phyloP scores from a whole-genome alignment of 495 filamentous ascomycete genomes.

The Xylaria telfairii region DNA sequence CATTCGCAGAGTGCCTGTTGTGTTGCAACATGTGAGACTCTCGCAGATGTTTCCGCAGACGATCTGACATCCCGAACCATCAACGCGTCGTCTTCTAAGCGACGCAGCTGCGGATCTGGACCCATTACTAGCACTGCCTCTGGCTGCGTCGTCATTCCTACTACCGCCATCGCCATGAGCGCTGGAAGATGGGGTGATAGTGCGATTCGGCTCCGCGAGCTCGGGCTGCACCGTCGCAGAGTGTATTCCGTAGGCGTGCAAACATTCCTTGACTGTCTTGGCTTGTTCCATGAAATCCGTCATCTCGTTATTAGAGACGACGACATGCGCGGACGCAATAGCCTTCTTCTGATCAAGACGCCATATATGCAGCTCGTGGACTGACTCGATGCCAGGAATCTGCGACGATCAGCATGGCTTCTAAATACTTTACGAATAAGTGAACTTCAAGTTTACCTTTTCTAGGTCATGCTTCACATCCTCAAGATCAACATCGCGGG shows the following conservation, averaged over 20 bases:
- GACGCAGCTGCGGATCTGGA: slow-evolving; percentile 27
- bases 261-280: slow-evolving; percentile 74
- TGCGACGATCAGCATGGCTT: slow-evolving; percentile 28
- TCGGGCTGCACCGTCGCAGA: slow-evolving; percentile 92
- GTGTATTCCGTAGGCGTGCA: slow-evolving; percentile 93
- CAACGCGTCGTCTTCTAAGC: slow-evolving; percentile 37
- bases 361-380: slow-evolving; percentile 95
- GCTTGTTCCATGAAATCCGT: slow-evolving; percentile 82
- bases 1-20: slow-evolving; percentile 29
- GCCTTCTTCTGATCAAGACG: slow-evolving; percentile 88
- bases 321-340: slow-evolving; percentile 84
- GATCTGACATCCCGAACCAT: slow-evolving; percentile 36
- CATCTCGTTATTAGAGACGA: slow-evolving; percentile 65
- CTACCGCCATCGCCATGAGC: neutral
- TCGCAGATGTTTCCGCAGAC: slow-evolving; percentile 43
- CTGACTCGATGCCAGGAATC: slow-evolving; percentile 78
- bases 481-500: slow-evolving; percentile 74
- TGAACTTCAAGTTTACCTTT: slow-evolving; percentile 41
- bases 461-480: slow-evolving; percentile 90
- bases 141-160: slow-evolving; percentile 1
- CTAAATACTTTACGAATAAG: neutral
- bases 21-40: slow-evolving; percentile 39
- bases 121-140: neutral
- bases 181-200: neutral
- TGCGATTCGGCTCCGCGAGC: slow-evolving; percentile 33